These are phyloP conservation scores for Chlorella sp. DNA, from an alignment of 139 green algal genomes.

Conservation along the genomic window DNA sequence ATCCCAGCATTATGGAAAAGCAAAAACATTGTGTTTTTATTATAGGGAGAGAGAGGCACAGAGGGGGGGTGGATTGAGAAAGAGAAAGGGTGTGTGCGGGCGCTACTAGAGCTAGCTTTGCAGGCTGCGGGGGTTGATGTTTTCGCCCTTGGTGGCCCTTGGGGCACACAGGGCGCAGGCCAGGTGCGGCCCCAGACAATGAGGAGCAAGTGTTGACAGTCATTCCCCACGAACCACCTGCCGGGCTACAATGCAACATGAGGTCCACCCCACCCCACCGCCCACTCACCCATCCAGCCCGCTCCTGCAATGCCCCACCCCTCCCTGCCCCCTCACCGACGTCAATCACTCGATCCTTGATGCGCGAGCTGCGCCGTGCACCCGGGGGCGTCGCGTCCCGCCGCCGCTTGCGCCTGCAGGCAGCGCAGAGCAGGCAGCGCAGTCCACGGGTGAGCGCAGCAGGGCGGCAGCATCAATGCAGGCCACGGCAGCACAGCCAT, in stretches of 20 bases:
- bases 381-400: slow-evolving; percentile 3
- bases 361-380: slow-evolving; percentile 17
- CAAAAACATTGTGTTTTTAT: too few relatives aligned
- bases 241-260: background rate
- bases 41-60: too few relatives aligned
- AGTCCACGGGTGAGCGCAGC: background rate
- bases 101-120: too few relatives aligned
- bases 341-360: slow-evolving; percentile 25
- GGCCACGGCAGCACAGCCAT: background rate
- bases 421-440: background rate
- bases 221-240: background rate
- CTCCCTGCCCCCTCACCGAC: background rate
- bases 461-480: too few relatives aligned
- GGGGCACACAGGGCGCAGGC: too few relatives aligned
- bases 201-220: background rate
- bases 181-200: background rate
- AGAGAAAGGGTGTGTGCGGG: too few relatives aligned
- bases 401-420: slow-evolving; percentile 20
- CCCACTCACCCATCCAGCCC: background rate
- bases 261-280: too few relatives aligned
- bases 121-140: too few relatives aligned
- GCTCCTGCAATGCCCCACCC: background rate
- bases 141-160: too few relatives aligned
- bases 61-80: too few relatives aligned
- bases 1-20: too few relatives aligned